Percentiles rank a stretch among this genome's conserved stretches.
Conservation (phyloP, 129 eudicot genomes). For the Lactuca saligna region DNA sequence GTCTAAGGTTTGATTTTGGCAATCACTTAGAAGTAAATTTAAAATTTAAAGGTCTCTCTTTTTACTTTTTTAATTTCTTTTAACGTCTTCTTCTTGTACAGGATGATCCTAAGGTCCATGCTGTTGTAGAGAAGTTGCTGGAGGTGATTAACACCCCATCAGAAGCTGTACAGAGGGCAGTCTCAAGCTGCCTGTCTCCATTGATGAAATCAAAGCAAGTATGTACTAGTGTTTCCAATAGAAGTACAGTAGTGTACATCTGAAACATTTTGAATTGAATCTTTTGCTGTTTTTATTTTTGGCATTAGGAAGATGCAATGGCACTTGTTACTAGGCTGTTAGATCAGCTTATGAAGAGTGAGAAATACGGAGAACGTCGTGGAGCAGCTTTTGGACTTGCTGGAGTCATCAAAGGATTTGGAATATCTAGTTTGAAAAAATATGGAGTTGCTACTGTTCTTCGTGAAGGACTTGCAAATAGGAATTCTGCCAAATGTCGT, state of each 20-base stretch:
- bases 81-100: constrained; percentile 32
- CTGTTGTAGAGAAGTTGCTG: constrained; percentile 91
- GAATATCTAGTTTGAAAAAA: constrained; percentile 81
- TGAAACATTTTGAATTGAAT: background rate
- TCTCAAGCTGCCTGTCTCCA: constrained; percentile 91
- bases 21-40: background rate
- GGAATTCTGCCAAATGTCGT: constrained; percentile 92
- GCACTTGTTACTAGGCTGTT: constrained; percentile 77
- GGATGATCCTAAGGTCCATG: constrained; percentile 96
- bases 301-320: constrained; percentile 77
- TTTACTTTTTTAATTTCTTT: background rate
- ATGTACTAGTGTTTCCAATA: constrained; percentile 13
- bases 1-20: constrained; percentile 53
- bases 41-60: background rate
- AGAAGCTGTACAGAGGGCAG: constrained; percentile 99
- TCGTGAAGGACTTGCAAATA: constrained; percentile 87
- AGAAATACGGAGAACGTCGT: constrained; percentile 99
- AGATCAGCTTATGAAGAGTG: constrained; percentile 95
- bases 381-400: constrained; percentile 99
- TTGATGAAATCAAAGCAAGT: constrained; percentile 91
- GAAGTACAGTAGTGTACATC: background rate
- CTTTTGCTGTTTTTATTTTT: background rate
- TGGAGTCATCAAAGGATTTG: constrained; percentile 85
- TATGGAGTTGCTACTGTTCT: constrained; percentile 69
- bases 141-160: constrained; percentile 97